Conservation (phyloP, 805 yeast genomes). For the Candida caryicola region DNA sequence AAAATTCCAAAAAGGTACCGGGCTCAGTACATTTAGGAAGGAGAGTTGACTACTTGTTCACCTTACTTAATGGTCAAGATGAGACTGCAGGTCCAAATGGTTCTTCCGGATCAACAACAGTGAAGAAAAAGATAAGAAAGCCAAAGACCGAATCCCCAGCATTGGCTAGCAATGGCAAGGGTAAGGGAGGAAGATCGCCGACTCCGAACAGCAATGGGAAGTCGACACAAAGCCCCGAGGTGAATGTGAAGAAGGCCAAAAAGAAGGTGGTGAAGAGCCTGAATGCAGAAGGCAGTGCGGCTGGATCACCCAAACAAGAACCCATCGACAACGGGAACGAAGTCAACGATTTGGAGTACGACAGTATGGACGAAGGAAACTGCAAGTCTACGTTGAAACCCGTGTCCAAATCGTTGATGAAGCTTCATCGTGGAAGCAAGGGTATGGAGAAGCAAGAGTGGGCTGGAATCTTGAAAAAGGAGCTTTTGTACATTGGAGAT, state of each 20-base stretch:
- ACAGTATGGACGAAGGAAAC: conserved; percentile 71
- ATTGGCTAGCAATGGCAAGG: conserved; percentile 7
- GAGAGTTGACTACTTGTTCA: conserved; percentile 82
- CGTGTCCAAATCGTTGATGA: conserved; percentile 62
- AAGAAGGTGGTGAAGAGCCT: not conserved
- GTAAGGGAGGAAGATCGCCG: not conserved
- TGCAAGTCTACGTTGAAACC: conserved; percentile 64
- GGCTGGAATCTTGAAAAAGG: conserved; percentile 66
- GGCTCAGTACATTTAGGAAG: conserved; percentile 90
- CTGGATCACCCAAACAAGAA: conserved; percentile 12
- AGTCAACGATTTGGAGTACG: conserved; percentile 55
- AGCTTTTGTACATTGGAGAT: conserved; percentile 70
- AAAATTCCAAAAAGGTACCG: conserved; percentile 67
- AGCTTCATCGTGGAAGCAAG: conserved; percentile 65
- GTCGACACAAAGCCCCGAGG: not conserved
- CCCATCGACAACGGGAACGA: conserved; percentile 13
- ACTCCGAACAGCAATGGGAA: conserved; percentile 6
- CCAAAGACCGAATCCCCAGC: conserved; percentile 17
- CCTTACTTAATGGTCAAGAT: conserved; percentile 62
- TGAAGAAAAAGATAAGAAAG: conserved; percentile 17
- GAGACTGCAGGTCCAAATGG: conserved; percentile 21
- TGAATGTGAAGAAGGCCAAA: not conserved
- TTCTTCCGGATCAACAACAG: conserved; percentile 7
- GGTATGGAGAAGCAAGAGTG: conserved; percentile 76
- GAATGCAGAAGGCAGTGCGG: not conserved